phyloP scores from a whole-genome alignment of 2,329 filamentous ascomycete genomes.

The Exophiala calicioides region DNA sequence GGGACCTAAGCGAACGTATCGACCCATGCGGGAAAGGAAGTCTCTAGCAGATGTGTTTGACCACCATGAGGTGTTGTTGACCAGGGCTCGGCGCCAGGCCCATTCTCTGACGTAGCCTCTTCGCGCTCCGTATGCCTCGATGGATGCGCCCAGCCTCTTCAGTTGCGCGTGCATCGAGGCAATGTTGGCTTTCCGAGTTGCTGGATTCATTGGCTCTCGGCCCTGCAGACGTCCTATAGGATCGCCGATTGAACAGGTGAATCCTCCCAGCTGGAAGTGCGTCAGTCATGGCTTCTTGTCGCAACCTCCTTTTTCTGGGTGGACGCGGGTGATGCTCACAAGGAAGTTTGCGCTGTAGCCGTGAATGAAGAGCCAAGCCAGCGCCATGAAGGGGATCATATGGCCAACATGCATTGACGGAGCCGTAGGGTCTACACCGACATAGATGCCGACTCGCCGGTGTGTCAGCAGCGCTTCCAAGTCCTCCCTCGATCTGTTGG shows the following conservation, averaged over 20 bases:
- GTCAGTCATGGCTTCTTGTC: constrained; percentile 24
- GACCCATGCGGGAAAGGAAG: constrained; percentile 72
- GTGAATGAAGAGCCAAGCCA: constrained; percentile 53
- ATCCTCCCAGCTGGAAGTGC: constrained; percentile 45
- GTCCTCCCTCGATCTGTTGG: constrained; percentile 42
- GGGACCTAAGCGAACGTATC: constrained; percentile 73
- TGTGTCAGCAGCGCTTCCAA: constrained; percentile 47
- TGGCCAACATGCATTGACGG: constrained; percentile 54
- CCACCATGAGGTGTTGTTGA: constrained; percentile 87
- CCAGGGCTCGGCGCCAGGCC: constrained; percentile 66
- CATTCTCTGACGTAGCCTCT: constrained; percentile 65
- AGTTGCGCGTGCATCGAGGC: constrained; percentile 52
- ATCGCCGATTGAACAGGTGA: constrained; percentile 50
- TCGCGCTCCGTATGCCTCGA: constrained; percentile 64
- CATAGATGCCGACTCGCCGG: constrained; percentile 50
- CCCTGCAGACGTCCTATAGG: constrained; percentile 47
- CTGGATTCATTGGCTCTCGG: constrained; percentile 40
- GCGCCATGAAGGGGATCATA: constrained; percentile 53
- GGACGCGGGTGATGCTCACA: constrained; percentile 36
- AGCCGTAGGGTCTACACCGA: constrained; percentile 52
- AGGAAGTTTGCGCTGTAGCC: constrained; percentile 48
- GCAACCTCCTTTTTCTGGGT: too few relatives aligned
- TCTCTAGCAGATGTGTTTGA: constrained; percentile 70
- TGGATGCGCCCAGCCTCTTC: constrained; percentile 70
- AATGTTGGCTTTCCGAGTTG: constrained; percentile 48